These are phyloP conservation scores for Luffa aegyptiaca DNA, from an alignment of 306 rosid species.

Conservation along the genomic window DNA sequence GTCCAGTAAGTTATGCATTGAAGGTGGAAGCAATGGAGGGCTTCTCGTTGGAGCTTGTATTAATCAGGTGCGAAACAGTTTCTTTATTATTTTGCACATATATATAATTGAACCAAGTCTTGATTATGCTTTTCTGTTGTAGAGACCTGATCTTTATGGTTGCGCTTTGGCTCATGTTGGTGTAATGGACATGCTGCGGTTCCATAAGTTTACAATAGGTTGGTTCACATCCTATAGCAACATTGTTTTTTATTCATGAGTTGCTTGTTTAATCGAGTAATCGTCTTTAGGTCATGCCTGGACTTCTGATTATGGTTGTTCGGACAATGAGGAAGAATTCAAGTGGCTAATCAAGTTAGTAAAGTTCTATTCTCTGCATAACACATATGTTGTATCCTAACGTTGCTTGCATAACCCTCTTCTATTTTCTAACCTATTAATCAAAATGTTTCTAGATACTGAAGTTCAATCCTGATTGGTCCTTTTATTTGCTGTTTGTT, in stretches of 20 bases:
- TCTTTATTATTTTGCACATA: neutral
- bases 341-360: conserved; percentile 85
- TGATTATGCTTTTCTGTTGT: conserved; percentile 6
- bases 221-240: conserved; percentile 14
- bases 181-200: conserved; percentile 96
- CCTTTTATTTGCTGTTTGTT: neutral
- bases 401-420: no score
- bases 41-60: conserved; percentile 91
- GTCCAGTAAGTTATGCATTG: conserved; percentile 74
- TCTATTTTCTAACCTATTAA: no score
- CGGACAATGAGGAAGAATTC: conserved; percentile 84
- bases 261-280: neutral
- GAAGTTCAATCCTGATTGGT: no score
- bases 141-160: conserved; percentile 94
- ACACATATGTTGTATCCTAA: neutral
- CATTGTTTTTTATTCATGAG: neutral
- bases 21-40: conserved; percentile 98
- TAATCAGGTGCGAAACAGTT: conserved; percentile 46
- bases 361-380: neutral
- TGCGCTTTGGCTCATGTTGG: conserved; percentile 98
- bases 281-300: conserved; percentile 76
- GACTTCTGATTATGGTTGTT: conserved; percentile 87
- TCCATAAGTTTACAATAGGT: conserved; percentile 96
- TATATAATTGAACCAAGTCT: neutral
- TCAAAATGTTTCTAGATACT: no score